Evolutionary conservation across 306 rosid genomes (phyloP), one percentile per base, ranked within the genome.

Genomic region (Lagenaria siceraria): DNA sequence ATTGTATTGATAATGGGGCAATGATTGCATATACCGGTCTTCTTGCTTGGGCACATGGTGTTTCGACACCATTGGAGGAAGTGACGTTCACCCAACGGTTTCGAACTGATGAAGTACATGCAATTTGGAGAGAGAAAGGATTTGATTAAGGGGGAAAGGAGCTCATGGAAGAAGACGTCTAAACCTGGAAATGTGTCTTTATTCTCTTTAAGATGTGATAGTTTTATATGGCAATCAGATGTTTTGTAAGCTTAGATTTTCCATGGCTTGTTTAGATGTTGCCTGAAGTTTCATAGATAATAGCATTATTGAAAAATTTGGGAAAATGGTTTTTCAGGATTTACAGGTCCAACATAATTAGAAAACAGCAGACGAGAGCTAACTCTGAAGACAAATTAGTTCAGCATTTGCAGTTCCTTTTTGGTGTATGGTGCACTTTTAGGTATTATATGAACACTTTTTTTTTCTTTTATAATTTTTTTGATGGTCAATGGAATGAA

Each of bases 1-100:
- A 94, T 81, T 94, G 97, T 82, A 9, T 94, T 68, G 98, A 94
- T 63, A 94, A 94, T 65, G 97, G 97, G 36, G 98, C 98, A 59
- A 93, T 94, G 97, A 94, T 91, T 52, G 98, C 98, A 29, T 94
- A 91, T 58, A 87, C 97, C 19, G 98, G 98, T 83, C 96, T 94
- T 63, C 95, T 94, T 81, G 92, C 94, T 65, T 89, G 81, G 85
- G 89, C 93, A 52, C 81, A 86, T 49, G 98, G 96, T 46, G 63
- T 82, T 8, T 80, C 88, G 0, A 94, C 96, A 52, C 83, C 90
- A 3, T 68, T 92, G 6, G 95, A 87, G 84, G 93, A 94, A 68
- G 84, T 96, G 3, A 88, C 96, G 5, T 87, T 94, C 83, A 91
- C 96, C 33, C 96, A 94, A 79, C 87, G 97, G 72, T 94, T 94